Percentiles rank a stretch among this genome's conserved stretches.
Conservation (phyloP, 495 filamentous ascomycete genomes). For the Alectoria sarmentosa region DNA sequence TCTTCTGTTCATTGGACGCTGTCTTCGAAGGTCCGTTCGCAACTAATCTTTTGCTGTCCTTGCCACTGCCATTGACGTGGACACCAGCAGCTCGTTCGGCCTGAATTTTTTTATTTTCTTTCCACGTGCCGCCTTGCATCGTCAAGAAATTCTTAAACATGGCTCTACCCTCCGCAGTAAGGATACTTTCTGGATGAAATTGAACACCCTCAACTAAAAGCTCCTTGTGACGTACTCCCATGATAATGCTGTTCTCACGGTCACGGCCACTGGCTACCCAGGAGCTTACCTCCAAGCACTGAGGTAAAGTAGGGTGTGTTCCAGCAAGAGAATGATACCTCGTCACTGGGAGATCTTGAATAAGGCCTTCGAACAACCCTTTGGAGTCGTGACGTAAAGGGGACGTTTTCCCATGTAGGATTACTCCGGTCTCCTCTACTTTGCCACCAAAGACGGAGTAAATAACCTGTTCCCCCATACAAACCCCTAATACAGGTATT, state of each 20-base stretch:
- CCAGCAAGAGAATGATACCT: conserved; percentile 96
- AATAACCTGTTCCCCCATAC: conserved; percentile 98
- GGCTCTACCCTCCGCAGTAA: conserved; percentile 76
- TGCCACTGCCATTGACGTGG: conserved; percentile 24
- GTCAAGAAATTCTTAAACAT: conserved; percentile 92
- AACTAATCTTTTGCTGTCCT: conserved; percentile 22
- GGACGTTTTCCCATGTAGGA: conserved; percentile 95
- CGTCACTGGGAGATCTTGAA: conserved; percentile 76
- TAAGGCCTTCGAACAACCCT: conserved; percentile 74
- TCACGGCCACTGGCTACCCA: conserved; percentile 54
- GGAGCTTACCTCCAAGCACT: conserved; percentile 85
- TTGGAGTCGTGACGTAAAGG: conserved; percentile 79
- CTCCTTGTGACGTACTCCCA: conserved; percentile 93
- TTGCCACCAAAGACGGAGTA: conserved; percentile 84
- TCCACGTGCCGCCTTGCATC: conserved; percentile 86
- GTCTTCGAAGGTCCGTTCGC: conserved; percentile 21
- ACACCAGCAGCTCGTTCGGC: not conserved
- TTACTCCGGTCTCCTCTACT: conserved; percentile 90
- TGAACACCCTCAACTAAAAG: conserved; percentile 88
- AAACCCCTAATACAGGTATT: conserved; percentile 93
- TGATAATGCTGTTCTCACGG: conserved; percentile 75
- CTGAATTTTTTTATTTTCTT: conserved; percentile 48
- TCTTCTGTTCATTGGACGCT: conserved; percentile 39
- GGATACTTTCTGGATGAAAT: conserved; percentile 95
- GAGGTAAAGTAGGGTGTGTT: conserved; percentile 80